A percentile compares a stretch with the other conserved stretches of the same genome.
phyloP scores from a whole-genome alignment of 73 alveolate species.

The Paramecium octaurelia region DNA sequence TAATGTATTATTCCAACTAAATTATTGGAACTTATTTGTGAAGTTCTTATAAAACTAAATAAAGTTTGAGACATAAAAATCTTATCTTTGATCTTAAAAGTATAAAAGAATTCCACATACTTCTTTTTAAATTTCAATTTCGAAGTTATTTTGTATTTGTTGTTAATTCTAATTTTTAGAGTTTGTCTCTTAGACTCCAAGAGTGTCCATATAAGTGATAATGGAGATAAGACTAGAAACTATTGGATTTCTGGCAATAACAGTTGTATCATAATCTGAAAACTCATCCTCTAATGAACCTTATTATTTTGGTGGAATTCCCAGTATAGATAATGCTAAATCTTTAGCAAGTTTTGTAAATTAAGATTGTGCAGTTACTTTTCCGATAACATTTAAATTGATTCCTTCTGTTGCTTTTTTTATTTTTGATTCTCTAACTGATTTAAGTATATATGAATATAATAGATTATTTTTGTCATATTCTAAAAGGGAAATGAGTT shows the following conservation, averaged over 20 bases:
- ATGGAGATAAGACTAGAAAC: constrained; percentile 27
- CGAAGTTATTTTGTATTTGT: neutral
- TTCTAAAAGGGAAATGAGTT: neutral
- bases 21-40: neutral
- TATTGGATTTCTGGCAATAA: constrained; percentile 32
- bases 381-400: neutral
- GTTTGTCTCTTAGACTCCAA: neutral
- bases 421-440: neutral
- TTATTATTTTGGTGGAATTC: constrained; percentile 46
- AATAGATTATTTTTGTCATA: constrained; percentile 24
- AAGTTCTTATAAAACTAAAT: neutral
- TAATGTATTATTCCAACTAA: neutral
- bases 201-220: neutral
- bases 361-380: neutral
- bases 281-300: constrained; percentile 39
- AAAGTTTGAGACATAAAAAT: constrained; percentile 4
- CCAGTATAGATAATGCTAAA: neutral
- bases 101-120: constrained; percentile 15
- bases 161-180: neutral
- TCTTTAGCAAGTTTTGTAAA: neutral
- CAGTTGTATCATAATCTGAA: constrained; percentile 38
- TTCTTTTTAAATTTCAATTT: constrained; percentile 24
- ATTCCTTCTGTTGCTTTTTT: neutral
- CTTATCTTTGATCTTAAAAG: constrained; percentile 40
- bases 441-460: neutral